Conservation (phyloP, 768 basidiomycete species). For the Russula foetens region DNA sequence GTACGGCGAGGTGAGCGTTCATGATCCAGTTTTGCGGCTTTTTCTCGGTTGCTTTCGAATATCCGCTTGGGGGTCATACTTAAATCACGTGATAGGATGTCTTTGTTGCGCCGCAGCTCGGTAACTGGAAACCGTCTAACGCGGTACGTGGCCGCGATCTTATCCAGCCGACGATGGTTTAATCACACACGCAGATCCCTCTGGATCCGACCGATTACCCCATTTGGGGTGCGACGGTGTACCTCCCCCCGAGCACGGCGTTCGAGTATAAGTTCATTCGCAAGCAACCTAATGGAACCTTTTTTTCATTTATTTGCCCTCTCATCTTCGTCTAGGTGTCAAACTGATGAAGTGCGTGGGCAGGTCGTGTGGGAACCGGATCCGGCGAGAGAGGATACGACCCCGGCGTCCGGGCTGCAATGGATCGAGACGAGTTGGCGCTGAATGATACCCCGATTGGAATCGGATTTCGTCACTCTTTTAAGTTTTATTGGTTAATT, state of each 20-base stretch:
- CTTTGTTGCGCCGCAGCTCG: conserved; percentile 46
- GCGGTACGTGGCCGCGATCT: conserved; percentile 30
- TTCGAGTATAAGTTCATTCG: conserved; percentile 59
- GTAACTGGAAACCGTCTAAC: conserved; percentile 40
- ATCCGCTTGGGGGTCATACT: no score
- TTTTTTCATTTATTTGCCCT: no score
- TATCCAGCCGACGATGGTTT: neutral
- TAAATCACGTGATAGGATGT: conserved; percentile 38
- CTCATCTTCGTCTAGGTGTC: no score
- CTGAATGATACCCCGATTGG: no score
- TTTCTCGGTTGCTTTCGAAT: neutral
- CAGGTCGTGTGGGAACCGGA: no score
- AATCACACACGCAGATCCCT: conserved; percentile 32
- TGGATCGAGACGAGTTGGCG: no score
- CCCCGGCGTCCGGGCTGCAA: no score
- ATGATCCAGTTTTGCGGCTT: no score
- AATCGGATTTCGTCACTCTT: no score
- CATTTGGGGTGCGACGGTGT: conserved; percentile 43
- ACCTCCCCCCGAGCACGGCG: conserved; percentile 38
- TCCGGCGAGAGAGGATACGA: no score
- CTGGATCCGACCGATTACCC: conserved; percentile 47
- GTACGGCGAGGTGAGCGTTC: conserved; percentile 49
- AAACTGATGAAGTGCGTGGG: no score
- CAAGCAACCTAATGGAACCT: conserved; percentile 42
- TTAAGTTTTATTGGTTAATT: no score